Evolutionary conservation across 192 early-diverging fungal species (phyloP).

Genomic region (Allomyces arbusculus): DNA sequence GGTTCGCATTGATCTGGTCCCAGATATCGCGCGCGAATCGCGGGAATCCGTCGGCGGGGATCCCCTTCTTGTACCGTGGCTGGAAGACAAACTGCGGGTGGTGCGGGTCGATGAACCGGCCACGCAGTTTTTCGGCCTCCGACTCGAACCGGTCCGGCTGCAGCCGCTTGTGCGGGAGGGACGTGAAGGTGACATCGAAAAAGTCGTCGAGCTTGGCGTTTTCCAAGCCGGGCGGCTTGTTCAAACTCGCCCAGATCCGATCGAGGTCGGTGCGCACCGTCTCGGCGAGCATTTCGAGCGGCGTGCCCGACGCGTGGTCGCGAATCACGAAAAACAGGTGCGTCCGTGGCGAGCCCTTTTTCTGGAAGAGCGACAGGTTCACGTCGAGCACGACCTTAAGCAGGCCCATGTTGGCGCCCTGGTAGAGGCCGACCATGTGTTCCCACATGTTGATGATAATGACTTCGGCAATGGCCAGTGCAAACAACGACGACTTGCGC

Average conservation of each 20-base stretch:
- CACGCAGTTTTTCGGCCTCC: conserved; percentile 38
- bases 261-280: conserved; percentile 68
- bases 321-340: conserved; percentile 89
- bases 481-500: conserved; percentile 92
- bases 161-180: conserved; percentile 77
- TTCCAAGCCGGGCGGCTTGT: conserved; percentile 69
- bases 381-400: conserved; percentile 98
- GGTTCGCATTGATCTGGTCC: conserved; percentile 88
- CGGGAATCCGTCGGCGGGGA: conserved; percentile 90
- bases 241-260: conserved; percentile 74
- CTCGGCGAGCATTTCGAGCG: conserved; percentile 54
- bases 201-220: conserved; percentile 55
- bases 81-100: conserved; percentile 65
- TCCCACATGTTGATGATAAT: conserved; percentile 98
- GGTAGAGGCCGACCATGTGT: conserved; percentile 89
- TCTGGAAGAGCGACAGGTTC: conserved; percentile 88
- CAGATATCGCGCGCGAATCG: conserved; percentile 81
- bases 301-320: conserved; percentile 77
- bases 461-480: conserved; percentile 82
- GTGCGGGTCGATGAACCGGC: conserved; percentile 49
- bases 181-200: conserved; percentile 78
- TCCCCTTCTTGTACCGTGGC: conserved; percentile 63
- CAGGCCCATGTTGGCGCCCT: conserved; percentile 96
- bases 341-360: conserved; percentile 63
- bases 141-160: conserved; percentile 65